These are phyloP conservation scores for Cylindrotheca fusiformis DNA, from an alignment of 108 stramenopile species.

Conservation along the genomic window DNA sequence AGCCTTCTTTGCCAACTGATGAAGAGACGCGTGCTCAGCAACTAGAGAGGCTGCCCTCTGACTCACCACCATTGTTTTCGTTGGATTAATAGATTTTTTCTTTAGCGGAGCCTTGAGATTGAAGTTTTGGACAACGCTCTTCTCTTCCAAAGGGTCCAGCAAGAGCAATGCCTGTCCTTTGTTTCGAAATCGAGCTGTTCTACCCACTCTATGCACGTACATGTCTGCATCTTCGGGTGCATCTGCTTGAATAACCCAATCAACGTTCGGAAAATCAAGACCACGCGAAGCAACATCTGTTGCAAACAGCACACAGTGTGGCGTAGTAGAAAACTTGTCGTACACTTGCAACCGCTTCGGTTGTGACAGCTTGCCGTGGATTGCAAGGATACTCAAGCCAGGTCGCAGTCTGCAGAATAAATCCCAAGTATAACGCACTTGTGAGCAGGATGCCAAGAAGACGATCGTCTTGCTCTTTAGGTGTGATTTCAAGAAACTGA, in stretches of 20 bases:
- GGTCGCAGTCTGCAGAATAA: conserved; percentile 93
- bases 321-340: conserved; percentile 88
- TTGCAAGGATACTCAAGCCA: conserved; percentile 92
- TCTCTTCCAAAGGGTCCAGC: conserved; percentile 86
- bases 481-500: conserved; percentile 95
- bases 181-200: conserved; percentile 88
- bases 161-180: conserved; percentile 89
- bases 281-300: conserved; percentile 97
- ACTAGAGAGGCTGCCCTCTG: conserved; percentile 85
- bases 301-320: conserved; percentile 92
- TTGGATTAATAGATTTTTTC: conserved; percentile 88
- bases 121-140: conserved; percentile 19
- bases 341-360: conserved; percentile 92
- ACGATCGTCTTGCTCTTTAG: conserved; percentile 92
- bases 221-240: conserved; percentile 95
- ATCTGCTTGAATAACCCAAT: conserved; percentile 99
- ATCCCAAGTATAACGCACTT: conserved; percentile 94
- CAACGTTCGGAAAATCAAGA: conserved; percentile 95
- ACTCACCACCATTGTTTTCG: conserved; percentile 86
- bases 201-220: conserved; percentile 94
- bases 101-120: conserved; percentile 82
- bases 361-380: conserved; percentile 99
- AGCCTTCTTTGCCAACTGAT: conserved; percentile 84
- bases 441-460: conserved; percentile 96
- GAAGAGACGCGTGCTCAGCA: conserved; percentile 69